Base-by-base conservation (phyloP, 2,329 filamentous ascomycete species). In the Orbilia ellipsospora region DNA sequence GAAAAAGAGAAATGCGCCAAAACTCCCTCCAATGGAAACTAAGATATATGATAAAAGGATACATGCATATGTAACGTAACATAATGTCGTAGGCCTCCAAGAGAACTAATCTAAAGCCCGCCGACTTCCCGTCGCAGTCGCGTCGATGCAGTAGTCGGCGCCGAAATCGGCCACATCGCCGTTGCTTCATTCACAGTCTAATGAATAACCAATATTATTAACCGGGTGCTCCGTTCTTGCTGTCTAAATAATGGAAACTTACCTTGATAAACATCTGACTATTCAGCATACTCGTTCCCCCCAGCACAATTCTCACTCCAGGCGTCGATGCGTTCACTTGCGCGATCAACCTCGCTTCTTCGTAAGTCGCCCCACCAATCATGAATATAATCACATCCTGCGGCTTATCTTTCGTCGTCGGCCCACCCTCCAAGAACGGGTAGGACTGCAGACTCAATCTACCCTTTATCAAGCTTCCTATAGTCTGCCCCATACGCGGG, bases 371-470 rank as follows among this genome's bases (percentile, higher is more conserved):
- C 1, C 95, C 95, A 4, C 95, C 95, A 23, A 97, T 86, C 80
- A 99, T 94, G 81, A 99, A 99, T 6, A 99, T 88, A 51, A 99
- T 88, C 48, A 99, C 91, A 81, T 99, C 96, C 82, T 99, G 95
- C 2, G 95, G 95, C 82, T 98, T 98, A 81, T 99, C 96, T 77
- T 91, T 88, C 10, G 93, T 97, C 12, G 92, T 89, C 1, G 92
- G 91, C 15, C 91, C 90, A 5, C 92, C 93, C 79, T 98, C 95
- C 4, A 98, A 88, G 81, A 98, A 99, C 0, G 95, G 96, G 81
- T 96, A 98, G 77, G 95, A 89, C 78, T 93, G 88, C 80, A 96
- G 92, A 80, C 89, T 91, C 72, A 99, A 83, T 31, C 92, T 89
- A 0, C 95, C 96, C 81, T 97, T 97, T 84, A 98, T 94, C 61